Base-by-base conservation (phyloP, 1,284 basidiomycete species). In the Malassezia arunalokei region DNA sequence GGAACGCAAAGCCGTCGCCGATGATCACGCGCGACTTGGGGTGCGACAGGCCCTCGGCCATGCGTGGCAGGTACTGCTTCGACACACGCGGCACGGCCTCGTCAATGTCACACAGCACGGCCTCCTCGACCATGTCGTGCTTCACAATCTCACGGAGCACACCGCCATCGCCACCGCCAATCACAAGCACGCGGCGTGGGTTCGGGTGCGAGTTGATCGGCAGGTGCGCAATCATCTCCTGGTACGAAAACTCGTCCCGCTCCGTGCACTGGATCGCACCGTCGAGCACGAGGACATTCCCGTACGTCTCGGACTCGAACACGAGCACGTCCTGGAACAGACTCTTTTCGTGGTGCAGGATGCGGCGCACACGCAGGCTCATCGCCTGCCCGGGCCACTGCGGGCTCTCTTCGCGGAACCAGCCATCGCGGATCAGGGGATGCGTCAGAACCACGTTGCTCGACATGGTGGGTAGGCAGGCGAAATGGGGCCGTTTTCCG, bases 191-290 rank as follows among this genome's bases (percentile, higher is more conserved):
- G 67, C 86, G 84, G 77, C 88, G 85, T 1, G 92, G 94, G 79
- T 95, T 87, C 29, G 94, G 92, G 76, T 98, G 92, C 59, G 85
- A 90, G 24, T 87, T 84, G 61, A 98, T 80, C 35, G 92, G 92
- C 45, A 99, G 78, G 77, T 96, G 91, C 15, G 92, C 82, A 68
- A 99, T 98, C 92, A 98, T 96, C 78, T 99, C 92, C 75, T 98
- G 94, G 77, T 96, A 96, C 83, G 90, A 89, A 76, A 96, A 98
- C 76, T 98, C 92, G 74, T 96, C 92, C 48, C 91, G 83, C 78
- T 98, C 92, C 2, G 91, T 92, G 76, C 85, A 88, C 75, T 98
- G 92, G 64, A 98, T 87, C 58, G 86, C 89, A 56, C 90, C 89
- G 75, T 98, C 94, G 40, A 98, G 82, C 43, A 94, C 85, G 58